Evolutionary conservation across 129 eudicot genomes (phyloP).

Genomic region (Solidago caesia): DNA sequence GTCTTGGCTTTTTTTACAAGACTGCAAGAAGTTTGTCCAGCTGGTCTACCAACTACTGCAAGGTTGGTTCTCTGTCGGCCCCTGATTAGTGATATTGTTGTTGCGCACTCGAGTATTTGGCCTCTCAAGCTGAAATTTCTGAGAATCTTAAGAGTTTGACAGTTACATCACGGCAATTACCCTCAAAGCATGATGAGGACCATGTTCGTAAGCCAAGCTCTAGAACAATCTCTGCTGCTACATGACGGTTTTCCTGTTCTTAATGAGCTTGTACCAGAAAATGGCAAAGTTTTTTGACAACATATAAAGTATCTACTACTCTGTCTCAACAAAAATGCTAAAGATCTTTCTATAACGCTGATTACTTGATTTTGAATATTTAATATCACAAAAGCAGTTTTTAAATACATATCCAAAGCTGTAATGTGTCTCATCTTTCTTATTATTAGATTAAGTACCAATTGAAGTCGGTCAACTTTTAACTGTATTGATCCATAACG

Average conservation of each 20-base stretch:
- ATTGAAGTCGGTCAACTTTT: neutral
- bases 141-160: constrained; percentile 32
- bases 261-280: neutral
- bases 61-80: constrained; percentile 65
- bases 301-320: neutral
- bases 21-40: constrained; percentile 55
- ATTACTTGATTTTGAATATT: neutral
- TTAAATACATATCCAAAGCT: neutral
- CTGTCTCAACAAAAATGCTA: too few species aligned
- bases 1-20: constrained; percentile 65
- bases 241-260: constrained; percentile 17
- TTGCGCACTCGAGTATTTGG: constrained; percentile 68
- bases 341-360: too few species aligned
- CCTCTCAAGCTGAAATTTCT: constrained; percentile 48
- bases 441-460: neutral
- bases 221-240: neutral
- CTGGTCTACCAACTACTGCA: constrained; percentile 62
- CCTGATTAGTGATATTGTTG: constrained; percentile 62
- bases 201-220: constrained; percentile 17
- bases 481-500: constrained; percentile 1
- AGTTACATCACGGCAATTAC: constrained; percentile 28
- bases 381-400: neutral
- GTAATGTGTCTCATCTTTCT: neutral
- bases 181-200: constrained; percentile 20
- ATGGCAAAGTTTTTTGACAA: neutral